Percentiles rank a stretch among this genome's conserved stretches.
These are phyloP conservation scores for Trichosporon sp. DNA, from an alignment of 1,284 basidiomycete species.

Conservation along the genomic window DNA sequence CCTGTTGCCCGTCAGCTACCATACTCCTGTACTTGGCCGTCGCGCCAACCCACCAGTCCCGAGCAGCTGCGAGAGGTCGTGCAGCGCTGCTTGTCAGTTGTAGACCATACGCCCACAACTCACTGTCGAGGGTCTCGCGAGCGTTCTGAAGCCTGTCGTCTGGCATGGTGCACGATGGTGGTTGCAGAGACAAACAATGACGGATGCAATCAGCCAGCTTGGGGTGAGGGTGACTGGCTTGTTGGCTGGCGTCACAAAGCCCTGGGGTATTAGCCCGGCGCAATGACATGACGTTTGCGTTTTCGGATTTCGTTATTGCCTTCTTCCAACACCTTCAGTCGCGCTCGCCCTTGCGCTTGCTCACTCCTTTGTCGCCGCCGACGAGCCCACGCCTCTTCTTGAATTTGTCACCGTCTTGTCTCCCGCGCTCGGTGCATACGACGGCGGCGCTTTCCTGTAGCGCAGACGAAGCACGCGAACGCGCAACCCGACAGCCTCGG, in stretches of 20 bases:
- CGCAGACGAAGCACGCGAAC: background rate
- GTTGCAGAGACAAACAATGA: conserved; percentile 5
- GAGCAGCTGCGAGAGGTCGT: conserved; percentile 45
- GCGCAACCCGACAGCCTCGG: background rate
- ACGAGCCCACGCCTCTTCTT: background rate
- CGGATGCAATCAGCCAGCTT: background rate
- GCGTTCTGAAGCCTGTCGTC: conserved; percentile 40
- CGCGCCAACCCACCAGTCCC: conserved; percentile 35
- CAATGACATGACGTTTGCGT: background rate
- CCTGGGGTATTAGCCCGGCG: background rate
- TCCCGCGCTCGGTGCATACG: background rate
- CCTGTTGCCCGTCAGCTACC: conserved; percentile 24
- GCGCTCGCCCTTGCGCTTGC: background rate
- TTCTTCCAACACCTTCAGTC: background rate
- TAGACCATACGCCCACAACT: conserved; percentile 8
- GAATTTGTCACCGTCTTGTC: background rate
- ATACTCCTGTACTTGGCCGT: background rate
- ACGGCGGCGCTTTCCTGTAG: background rate
- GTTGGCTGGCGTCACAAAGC: background rate
- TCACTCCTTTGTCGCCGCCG: background rate
- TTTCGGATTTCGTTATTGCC: background rate
- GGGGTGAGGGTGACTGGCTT: background rate
- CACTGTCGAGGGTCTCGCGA: conserved; percentile 46
- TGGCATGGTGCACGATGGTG: conserved; percentile 12
- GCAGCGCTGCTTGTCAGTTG: conserved; percentile 29